Evolutionary conservation across 805 yeast genomes (phyloP), one percentile per base, ranked within the genome.

Genomic region (Teunomyces panamensis): DNA sequence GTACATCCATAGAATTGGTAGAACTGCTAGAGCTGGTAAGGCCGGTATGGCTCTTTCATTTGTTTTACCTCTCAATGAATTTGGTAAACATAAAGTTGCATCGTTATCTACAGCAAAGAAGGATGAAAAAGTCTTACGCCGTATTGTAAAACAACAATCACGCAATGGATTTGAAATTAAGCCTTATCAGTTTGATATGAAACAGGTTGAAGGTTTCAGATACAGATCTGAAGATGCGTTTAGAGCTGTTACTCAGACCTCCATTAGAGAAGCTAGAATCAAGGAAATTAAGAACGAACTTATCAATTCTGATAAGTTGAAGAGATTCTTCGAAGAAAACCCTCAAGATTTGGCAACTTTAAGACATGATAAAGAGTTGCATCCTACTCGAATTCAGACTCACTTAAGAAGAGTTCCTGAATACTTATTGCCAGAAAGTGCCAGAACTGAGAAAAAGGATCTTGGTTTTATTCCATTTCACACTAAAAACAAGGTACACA

Each of bases 1-100:
- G 2, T 94, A 94, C 63, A 84, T 89, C 28, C 99, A 94, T 67
- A 80, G 99, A 63, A 81, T 94, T 32, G 99, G 99, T 44, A 83
- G 99, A 73, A 94, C 99, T 4, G 99, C 99, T 4, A 83, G 99
- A 69, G 98, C 96, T 6, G 96, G 97, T 46, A 90, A 89, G 63
- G 78, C 94, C 1, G 99, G 99, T 49, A 91, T 89, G 80, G 87
- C 98, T 0, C 76, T 94, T 47, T 90, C 97, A 13, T 94, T 92
- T 71, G 94, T 91, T 14, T 89, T 92, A 24, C 87, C 94, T 26
- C 69, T 74, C 30, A 87, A 84, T 52, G 91, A 88, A 59, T 84
- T 86, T 70, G 97, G 96, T 29, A 89, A 87, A 59, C 97, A 94
- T 69, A 89, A 84, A 64, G 80, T 84, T 27, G 89, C 98, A 1